Base-by-base conservation (phyloP, 2,329 filamentous ascomycete genomes). In the Hymenoscyphus repandus region DNA sequence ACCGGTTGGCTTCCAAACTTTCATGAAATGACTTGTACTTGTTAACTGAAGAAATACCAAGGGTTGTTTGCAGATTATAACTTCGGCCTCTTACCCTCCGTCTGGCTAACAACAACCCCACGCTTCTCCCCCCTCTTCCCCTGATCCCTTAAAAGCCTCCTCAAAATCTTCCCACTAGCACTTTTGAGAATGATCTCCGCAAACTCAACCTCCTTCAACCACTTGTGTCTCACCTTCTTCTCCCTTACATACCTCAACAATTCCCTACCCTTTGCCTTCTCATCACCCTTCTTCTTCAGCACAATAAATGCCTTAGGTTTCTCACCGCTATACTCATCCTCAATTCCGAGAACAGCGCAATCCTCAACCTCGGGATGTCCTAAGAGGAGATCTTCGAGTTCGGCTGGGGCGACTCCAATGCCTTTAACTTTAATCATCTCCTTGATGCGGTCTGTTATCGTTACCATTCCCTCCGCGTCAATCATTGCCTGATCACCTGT, bases 381-480 rank as follows among this genome's bases (percentile, higher is more conserved):
- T 5, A 69, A 51, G 6, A 69, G 56, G 6, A 68, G 40, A n/a
- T 67, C 69, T 55, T 73, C 71, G 2, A 74, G 58, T 58, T 74
- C 71, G 0, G 71, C 69, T 1, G 70, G 71, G 3, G 70, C 70
- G 6, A 74, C 70, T 54, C 71, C 70, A 53, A 68, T 69, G 6
- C 69, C 71, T 17, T 68, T 68, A 15, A 72, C 69, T 57, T 74
- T 74, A 53, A 74, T 73, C 51, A 74, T 65, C 61, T 79, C 84
- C 74, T 90, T 89, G 65, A 82, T 82, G 30, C 86, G 76, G 63
- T 89, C 86, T 10, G 87, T 83, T 52, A 90, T 86, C 66, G 95
- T 87, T 37, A 91, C 90, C 55, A 84, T 76, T n/a, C 74, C 66
- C 56, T 81, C 75, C 15, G 79, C 69, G 52, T 77, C 80, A 9